phyloP scores from a whole-genome alignment of 441 rosid genomes.

The Croton setiger region DNA sequence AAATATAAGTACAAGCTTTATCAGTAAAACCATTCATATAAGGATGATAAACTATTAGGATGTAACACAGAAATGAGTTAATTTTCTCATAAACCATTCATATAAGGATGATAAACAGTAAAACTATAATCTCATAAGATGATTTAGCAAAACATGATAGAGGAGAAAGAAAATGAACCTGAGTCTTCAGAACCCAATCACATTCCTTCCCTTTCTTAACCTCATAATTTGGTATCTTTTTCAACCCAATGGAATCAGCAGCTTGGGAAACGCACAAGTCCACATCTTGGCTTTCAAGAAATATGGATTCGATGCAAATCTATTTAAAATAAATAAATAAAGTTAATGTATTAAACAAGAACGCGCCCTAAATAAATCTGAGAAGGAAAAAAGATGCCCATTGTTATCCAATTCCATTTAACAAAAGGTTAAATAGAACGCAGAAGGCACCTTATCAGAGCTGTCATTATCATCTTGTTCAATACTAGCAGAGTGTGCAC shows the following conservation, averaged over 20 bases:
- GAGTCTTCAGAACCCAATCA: constrained; percentile 70
- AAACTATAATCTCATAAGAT: not conserved
- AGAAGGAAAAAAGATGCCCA: not conserved
- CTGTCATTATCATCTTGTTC: constrained; percentile 35
- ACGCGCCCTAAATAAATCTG: no score
- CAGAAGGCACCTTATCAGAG: constrained; percentile 50
- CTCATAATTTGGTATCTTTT: constrained; percentile 40
- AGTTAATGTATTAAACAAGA: not conserved
- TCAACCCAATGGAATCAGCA: constrained; percentile 67
- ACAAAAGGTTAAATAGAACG: not conserved
- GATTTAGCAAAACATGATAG: not conserved
- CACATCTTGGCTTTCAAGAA: constrained; percentile 58
- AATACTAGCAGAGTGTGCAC: constrained; percentile 68
- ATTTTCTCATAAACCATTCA: not conserved
- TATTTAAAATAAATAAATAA: constrained; percentile 21
- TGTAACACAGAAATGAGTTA: not conserved
- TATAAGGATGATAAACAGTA: not conserved
- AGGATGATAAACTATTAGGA: not conserved
- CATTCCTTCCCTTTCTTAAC: constrained; percentile 40
- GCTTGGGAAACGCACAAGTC: constrained; percentile 55
- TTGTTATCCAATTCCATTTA: not conserved
- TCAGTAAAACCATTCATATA: not conserved
- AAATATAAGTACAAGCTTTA: not conserved
- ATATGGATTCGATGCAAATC: constrained; percentile 63
- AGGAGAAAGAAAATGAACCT: constrained; percentile 40